Base-by-base conservation (phyloP, 2,329 filamentous ascomycete species). In the Cyphellophora attinorum region DNA sequence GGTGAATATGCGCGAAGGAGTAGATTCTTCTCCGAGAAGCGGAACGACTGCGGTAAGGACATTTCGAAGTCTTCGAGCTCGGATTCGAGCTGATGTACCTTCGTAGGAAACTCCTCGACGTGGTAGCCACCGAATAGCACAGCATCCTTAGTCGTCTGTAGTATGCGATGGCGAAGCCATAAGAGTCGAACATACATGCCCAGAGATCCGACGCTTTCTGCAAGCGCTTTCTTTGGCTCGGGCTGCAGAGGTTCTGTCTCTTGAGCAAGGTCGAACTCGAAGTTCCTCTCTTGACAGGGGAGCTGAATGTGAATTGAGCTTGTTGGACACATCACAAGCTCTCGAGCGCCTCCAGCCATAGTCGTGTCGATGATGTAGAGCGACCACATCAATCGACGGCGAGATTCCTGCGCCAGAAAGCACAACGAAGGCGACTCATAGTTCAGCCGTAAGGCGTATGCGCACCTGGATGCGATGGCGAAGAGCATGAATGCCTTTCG, bases 231-330 rank as follows among this genome's bases (percentile, higher is more conserved):
- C 12, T 31, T 17, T 16, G 29, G 29, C 15, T 5, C 12, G n/a
- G 29, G 21, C 15, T 38, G 13, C 21, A 37, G 29, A 11, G 41
- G 41, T 18, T 39, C 38, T 17, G 41, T 44, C 13, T 30, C 34
- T 15, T 39, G 33, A 2, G 35, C 33, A n/a, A 31, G 19, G 19
- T 41, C 39, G 15, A 33, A 38, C 48, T 76, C 72, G 37, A 68
- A 68, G 39, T 67, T 67, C 2, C 62, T 59, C 50, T 70, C 65
- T 44, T 68, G 67, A 46, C 64, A 69, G 0, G 66, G 66, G 8
- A 68, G 57, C 39, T 67, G 61, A 29, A 69, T 57, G 36, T 61
- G 60, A 41, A 70, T 59, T 6, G 53, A 51, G 31, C 64, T 60
- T 3, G 58, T 54, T 4, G 60, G 55, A 53, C 66, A 67, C 8